Percentiles rank a stretch among this genome's conserved stretches.
These are phyloP conservation scores for Talaromyces trachyspermus DNA, from an alignment of 495 filamentous ascomycete species.

Conservation along the genomic window DNA sequence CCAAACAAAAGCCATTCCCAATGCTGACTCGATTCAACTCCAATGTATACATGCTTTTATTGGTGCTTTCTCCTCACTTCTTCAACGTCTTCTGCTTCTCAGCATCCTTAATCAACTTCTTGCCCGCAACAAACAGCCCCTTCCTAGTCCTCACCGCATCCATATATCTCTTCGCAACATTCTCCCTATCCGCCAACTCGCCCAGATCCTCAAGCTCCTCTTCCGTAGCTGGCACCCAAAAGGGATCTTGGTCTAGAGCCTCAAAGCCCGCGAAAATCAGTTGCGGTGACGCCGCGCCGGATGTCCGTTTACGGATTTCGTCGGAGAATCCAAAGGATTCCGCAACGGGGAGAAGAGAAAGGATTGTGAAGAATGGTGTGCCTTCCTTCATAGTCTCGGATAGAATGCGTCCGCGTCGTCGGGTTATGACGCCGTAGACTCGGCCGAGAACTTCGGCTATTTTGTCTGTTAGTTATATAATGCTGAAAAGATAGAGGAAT, in stretches of 20 bases:
- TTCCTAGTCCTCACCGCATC: slow-evolving; percentile 78
- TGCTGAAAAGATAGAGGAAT: not conserved
- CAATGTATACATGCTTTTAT: not conserved
- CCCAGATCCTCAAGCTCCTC: slow-evolving; percentile 95
- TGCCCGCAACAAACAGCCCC: slow-evolving; percentile 74
- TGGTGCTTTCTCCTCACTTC: slow-evolving; percentile 49
- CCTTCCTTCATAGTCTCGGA: slow-evolving; percentile 91
- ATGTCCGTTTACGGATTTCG: slow-evolving; percentile 91
- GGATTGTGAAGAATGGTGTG: slow-evolving; percentile 91
- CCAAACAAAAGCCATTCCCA: not conserved
- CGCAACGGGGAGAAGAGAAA: slow-evolving; percentile 77
- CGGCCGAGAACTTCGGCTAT: slow-evolving; percentile 87
- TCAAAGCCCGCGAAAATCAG: slow-evolving; percentile 90
- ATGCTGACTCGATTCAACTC: not conserved
- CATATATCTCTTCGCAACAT: slow-evolving; percentile 93
- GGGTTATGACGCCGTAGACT: slow-evolving; percentile 88
- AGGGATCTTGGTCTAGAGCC: slow-evolving; percentile 84
- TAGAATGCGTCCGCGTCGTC: slow-evolving; percentile 81
- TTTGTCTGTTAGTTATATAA: slow-evolving; percentile 6
- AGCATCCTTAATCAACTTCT: slow-evolving; percentile 74
- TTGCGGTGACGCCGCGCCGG: slow-evolving; percentile 83
- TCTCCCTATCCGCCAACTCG: slow-evolving; percentile 85
- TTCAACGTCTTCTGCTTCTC: slow-evolving; percentile 99
- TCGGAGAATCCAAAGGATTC: slow-evolving; percentile 94
- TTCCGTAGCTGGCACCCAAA: slow-evolving; percentile 95